Evolutionary conservation across 2,329 filamentous ascomycete genomes (phyloP).

Genomic region (Alternaria sp.): DNA sequence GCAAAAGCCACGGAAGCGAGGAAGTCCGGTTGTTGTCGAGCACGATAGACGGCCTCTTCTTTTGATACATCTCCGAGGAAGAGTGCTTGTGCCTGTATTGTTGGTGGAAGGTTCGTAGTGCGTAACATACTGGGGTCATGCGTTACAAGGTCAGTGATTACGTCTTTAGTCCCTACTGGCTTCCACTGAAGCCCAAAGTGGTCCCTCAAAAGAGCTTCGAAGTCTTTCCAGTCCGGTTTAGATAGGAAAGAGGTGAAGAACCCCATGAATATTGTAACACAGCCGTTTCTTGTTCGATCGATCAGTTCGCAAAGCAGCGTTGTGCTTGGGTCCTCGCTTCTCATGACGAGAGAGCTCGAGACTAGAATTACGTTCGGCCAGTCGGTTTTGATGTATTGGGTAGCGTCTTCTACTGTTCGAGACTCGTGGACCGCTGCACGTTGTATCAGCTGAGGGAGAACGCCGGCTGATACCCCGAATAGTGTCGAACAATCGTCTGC

Average conservation of each 20-base stretch:
- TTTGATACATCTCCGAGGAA: neutral
- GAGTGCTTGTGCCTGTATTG: neutral
- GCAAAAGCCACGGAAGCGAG: conserved; percentile 32
- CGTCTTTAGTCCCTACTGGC: neutral
- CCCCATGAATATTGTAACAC: neutral
- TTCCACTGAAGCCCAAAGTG: neutral
- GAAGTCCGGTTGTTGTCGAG: neutral
- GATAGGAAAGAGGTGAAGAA: neutral
- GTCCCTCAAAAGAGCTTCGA: neutral
- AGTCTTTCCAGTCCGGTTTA: neutral
- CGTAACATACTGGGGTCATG: neutral
- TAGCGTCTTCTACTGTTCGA: neutral
- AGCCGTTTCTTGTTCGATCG: neutral
- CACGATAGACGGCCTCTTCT: conserved; percentile 1
- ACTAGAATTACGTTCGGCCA: neutral
- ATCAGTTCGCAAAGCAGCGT: neutral
- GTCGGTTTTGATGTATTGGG: neutral
- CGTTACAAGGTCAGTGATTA: neutral
- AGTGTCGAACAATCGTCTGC: neutral
- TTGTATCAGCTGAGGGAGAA: neutral
- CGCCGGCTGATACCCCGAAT: neutral
- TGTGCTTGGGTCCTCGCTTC: neutral
- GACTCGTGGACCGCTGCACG: conserved; percentile 2
- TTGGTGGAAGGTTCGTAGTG: neutral
- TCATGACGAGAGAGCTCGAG: neutral